Percentiles rank a stretch among this genome's conserved stretches.
Evolutionary conservation across 2,329 filamentous ascomycete species (phyloP).

Genomic region (Niveomyces coronatus): DNA sequence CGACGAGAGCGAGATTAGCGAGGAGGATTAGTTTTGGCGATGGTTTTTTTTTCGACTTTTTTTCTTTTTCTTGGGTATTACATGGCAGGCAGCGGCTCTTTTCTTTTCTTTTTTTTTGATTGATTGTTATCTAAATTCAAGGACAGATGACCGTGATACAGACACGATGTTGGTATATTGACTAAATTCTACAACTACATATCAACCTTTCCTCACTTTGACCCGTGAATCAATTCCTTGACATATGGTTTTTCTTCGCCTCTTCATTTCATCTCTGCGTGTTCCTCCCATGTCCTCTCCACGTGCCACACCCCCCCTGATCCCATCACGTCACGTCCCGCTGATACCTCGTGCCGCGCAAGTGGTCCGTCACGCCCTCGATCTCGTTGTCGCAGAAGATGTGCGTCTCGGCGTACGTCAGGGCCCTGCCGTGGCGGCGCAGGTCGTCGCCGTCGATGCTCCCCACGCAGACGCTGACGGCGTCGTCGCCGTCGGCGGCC

Average conservation of each 20-base stretch:
- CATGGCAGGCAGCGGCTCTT: constrained; percentile 12
- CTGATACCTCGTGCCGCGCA: constrained; percentile 19
- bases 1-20: constrained; percentile 56
- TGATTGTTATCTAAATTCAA: no score
- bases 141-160: no score
- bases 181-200: no score
- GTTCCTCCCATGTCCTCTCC: no score
- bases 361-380: constrained; percentile 35
- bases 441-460: constrained; percentile 35
- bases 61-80: no score
- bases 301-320: no score
- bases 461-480: constrained; percentile 30
- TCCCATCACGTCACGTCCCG: constrained; percentile 11
- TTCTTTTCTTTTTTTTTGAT: neutral
- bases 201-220: no score
- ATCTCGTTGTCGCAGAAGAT: constrained; percentile 36
- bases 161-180: no score
- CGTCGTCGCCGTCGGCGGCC: constrained; percentile 21
- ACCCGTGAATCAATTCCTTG: no score
- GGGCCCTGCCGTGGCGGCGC: constrained; percentile 25
- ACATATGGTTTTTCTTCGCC: no score
- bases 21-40: constrained; percentile 51
- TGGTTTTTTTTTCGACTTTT: no score
- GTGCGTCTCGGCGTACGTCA: constrained; percentile 29
- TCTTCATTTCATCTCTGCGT: no score